Conservation (phyloP, 148 eudicot species). For the Cornus florida region DNA sequence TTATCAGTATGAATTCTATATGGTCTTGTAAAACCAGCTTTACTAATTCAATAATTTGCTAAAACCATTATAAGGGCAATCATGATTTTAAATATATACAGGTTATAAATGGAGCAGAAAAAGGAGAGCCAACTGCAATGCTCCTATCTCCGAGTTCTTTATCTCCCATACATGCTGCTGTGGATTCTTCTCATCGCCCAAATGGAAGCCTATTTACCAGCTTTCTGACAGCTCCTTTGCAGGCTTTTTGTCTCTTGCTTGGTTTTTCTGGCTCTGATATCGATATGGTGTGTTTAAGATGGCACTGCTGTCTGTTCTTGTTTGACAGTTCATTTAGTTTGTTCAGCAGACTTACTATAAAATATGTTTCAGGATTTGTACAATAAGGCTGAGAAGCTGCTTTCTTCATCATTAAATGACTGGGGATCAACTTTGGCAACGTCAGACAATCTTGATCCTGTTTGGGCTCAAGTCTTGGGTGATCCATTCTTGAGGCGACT, state of each 20-base stretch:
- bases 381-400: conserved; percentile 52
- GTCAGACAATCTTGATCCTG: conserved; percentile 67
- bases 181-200: conserved; percentile 52
- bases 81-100: conserved; percentile 32
- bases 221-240: conserved; percentile 82
- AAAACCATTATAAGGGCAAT: conserved; percentile 2
- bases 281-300: conserved; percentile 45
- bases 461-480: conserved; percentile 73
- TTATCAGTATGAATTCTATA: not conserved
- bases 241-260: conserved; percentile 68
- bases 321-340: conserved; percentile 7
- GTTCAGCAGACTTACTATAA: conserved; percentile 1
- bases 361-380: conserved; percentile 52
- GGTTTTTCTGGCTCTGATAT: conserved; percentile 68
- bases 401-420: conserved; percentile 55
- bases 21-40: not conserved
- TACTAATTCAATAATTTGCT: not conserved
- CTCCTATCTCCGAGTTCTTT: conserved; percentile 66
- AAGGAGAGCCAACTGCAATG: conserved; percentile 77
- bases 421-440: conserved; percentile 65
- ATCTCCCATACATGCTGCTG: conserved; percentile 35
- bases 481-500: conserved; percentile 88
- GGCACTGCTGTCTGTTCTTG: not conserved
- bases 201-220: conserved; percentile 81
- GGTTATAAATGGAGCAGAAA: conserved; percentile 72